Evolutionary conservation across 768 basidiomycete species (phyloP).

Genomic region (Daedalea quercina): DNA sequence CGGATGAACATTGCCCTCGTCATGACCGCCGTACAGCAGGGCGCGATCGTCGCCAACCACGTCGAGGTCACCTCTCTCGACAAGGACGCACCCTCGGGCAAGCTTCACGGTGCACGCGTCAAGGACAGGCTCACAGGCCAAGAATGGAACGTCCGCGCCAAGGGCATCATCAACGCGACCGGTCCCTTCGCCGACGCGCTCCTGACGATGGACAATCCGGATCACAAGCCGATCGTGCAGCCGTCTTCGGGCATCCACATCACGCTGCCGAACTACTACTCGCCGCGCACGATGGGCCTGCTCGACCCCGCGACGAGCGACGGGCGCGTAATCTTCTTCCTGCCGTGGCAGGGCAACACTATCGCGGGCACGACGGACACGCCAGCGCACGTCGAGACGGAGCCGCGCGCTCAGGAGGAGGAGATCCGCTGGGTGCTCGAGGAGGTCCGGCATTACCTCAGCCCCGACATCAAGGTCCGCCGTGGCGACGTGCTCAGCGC

Average conservation of each 20-base stretch:
- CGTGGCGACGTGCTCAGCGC: constrained; percentile 93
- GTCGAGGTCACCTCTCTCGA: constrained; percentile 74
- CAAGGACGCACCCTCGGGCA: constrained; percentile 51
- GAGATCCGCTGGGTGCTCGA: constrained; percentile 97
- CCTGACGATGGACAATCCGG: constrained; percentile 70
- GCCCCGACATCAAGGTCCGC: constrained; percentile 88
- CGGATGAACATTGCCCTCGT: constrained; percentile 96
- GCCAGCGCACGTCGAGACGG: constrained; percentile 59
- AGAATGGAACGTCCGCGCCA: constrained; percentile 76
- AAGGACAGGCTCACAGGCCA: constrained; percentile 80
- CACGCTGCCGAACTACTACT: constrained; percentile 95
- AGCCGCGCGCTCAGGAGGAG: constrained; percentile 83
- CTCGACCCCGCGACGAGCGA: constrained; percentile 94
- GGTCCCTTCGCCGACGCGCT: constrained; percentile 90
- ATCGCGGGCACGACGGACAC: constrained; percentile 97
- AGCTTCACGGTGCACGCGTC: constrained; percentile 68
- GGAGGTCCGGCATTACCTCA: constrained; percentile 85
- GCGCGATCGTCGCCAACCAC: constrained; percentile 86
- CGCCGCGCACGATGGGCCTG: constrained; percentile 90
- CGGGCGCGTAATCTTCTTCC: constrained; percentile 97
- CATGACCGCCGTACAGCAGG: constrained; percentile 90
- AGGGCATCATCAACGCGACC: constrained; percentile 95
- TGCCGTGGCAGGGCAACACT: constrained; percentile 97
- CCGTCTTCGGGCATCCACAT: constrained; percentile 93
- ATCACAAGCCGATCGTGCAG: constrained; percentile 82